A percentile compares a stretch with the other conserved stretches of the same genome.
Evolutionary conservation across 2,329 filamentous ascomycete species (phyloP).

Genomic region (Delphinella strobiligena): DNA sequence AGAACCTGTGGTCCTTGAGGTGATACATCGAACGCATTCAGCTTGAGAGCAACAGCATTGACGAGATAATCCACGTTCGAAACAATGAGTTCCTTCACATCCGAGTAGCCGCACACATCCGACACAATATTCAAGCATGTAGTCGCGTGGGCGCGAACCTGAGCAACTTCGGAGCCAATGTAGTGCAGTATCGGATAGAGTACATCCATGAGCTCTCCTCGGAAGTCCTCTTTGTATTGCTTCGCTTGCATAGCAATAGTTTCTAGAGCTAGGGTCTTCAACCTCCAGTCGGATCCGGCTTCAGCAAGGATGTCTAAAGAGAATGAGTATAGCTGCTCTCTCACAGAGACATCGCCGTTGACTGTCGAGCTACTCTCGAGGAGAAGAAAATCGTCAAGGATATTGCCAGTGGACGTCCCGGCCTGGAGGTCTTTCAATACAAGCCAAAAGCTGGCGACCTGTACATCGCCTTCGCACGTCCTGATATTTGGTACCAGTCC

Average conservation of each 20-base stretch:
- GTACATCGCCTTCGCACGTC: conserved; percentile 43
- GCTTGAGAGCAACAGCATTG: conserved; percentile 75
- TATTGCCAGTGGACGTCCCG: conserved; percentile 37
- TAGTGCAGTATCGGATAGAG: conserved; percentile 87
- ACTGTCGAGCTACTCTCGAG: conserved; percentile 35
- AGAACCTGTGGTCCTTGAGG: conserved; percentile 84
- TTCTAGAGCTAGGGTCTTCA: conserved; percentile 71
- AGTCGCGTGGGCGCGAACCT: conserved; percentile 70
- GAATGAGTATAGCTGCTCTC: conserved; percentile 57
- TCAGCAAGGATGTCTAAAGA: conserved; percentile 50
- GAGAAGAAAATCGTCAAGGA: conserved; percentile 55
- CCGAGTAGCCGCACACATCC: conserved; percentile 57
- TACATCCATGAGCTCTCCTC: conserved; percentile 76
- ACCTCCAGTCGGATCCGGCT: conserved; percentile 50
- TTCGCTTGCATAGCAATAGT: conserved; percentile 64
- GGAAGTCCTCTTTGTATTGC: conserved; percentile 55
- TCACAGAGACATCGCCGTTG: conserved; percentile 14
- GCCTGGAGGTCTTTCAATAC: conserved; percentile 59
- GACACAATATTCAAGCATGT: conserved; percentile 73
- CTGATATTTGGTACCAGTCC: conserved; percentile 54
- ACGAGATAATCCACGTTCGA: conserved; percentile 94
- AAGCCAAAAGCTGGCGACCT: conserved; percentile 69
- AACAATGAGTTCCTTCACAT: conserved; percentile 67
- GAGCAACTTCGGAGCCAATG: conserved; percentile 57
- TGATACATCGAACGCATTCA: conserved; percentile 86